Evolutionary conservation across 2,329 filamentous ascomycete species (phyloP).

Genomic region (Monilinia aucupariae): DNA sequence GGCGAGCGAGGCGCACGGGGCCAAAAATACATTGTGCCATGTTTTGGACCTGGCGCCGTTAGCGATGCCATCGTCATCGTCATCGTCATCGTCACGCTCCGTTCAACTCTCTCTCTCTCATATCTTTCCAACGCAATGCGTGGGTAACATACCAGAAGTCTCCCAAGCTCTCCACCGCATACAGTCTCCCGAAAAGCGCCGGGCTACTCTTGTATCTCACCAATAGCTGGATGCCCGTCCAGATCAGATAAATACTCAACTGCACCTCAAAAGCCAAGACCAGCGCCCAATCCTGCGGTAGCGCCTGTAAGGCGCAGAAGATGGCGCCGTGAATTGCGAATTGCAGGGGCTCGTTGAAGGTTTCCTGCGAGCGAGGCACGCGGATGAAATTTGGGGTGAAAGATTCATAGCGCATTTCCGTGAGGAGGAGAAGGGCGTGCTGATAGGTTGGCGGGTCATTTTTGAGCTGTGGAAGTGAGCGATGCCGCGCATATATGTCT

Average conservation of each 20-base stretch:
- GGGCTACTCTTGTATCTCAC: slow-evolving; percentile 38
- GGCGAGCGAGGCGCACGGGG: slow-evolving; percentile 38
- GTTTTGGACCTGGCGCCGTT: slow-evolving; percentile 34
- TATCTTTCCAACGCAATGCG: too few relatives aligned
- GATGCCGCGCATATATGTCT: slow-evolving; percentile 38
- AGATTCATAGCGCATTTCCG: slow-evolving; percentile 41
- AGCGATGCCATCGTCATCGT: neutral
- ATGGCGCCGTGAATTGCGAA: slow-evolving; percentile 35
- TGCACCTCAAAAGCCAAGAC: slow-evolving; percentile 38
- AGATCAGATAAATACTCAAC: slow-evolving; percentile 39
- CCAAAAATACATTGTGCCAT: slow-evolving; percentile 41
- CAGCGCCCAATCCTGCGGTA: slow-evolving; percentile 36
- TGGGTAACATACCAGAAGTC: slow-evolving; percentile 37
- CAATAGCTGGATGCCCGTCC: slow-evolving; percentile 38
- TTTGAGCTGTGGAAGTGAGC: slow-evolving; percentile 31
- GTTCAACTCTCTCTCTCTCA: neutral
- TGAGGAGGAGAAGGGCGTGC: slow-evolving; percentile 36
- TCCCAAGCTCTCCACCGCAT: slow-evolving; percentile 36
- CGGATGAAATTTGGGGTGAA: slow-evolving; percentile 40
- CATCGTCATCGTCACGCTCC: neutral
- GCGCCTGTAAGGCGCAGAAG: slow-evolving; percentile 36
- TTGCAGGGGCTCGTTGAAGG: slow-evolving; percentile 37
- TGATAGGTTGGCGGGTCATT: slow-evolving; percentile 30
- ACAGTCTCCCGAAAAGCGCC: slow-evolving; percentile 40
- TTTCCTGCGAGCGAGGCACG: slow-evolving; percentile 29